These are phyloP conservation scores for Poterioochromonas sp. DNA, from an alignment of 352 stramenopile species.

Conservation along the genomic window DNA sequence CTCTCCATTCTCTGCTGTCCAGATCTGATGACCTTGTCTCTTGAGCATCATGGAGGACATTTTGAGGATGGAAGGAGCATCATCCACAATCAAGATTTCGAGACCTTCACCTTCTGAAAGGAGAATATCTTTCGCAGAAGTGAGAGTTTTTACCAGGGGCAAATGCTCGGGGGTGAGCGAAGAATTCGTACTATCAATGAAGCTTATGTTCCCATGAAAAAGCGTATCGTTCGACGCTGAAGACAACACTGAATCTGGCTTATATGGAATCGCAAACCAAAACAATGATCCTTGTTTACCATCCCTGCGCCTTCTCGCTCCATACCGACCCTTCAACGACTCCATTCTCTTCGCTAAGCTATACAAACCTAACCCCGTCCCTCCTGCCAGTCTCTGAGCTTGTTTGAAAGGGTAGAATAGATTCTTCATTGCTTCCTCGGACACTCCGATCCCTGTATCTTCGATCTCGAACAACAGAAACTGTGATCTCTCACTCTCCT, in stretches of 20 bases:
- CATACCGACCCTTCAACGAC: neutral
- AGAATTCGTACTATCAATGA: too few relatives aligned
- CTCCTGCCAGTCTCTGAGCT: conserved; percentile 18
- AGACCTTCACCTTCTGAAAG: too few relatives aligned
- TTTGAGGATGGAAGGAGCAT: neutral
- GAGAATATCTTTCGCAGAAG: too few relatives aligned
- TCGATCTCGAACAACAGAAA: neutral
- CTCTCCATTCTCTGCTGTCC: conserved; percentile 8
- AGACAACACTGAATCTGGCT: conserved; percentile 24
- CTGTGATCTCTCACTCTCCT: neutral
- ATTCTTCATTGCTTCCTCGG: neutral
- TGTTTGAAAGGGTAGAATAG: conserved; percentile 29
- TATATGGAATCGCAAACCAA: conserved; percentile 34
- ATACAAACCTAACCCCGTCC: conserved; percentile 29
- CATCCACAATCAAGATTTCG: conserved; percentile 3
- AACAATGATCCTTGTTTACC: neutral
- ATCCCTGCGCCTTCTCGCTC: neutral
- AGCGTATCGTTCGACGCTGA: neutral
- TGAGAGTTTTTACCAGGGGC: neutral
- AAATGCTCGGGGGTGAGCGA: neutral
- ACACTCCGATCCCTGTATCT: neutral
- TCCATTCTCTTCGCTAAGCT: neutral
- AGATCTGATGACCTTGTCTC: conserved; percentile 11
- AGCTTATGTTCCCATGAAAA: neutral
- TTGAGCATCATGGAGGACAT: conserved; percentile 11